Percentiles rank a stretch among this genome's conserved stretches.
Evolutionary conservation across 1,284 basidiomycete genomes (phyloP).

Genomic region (Naganishia albida): DNA sequence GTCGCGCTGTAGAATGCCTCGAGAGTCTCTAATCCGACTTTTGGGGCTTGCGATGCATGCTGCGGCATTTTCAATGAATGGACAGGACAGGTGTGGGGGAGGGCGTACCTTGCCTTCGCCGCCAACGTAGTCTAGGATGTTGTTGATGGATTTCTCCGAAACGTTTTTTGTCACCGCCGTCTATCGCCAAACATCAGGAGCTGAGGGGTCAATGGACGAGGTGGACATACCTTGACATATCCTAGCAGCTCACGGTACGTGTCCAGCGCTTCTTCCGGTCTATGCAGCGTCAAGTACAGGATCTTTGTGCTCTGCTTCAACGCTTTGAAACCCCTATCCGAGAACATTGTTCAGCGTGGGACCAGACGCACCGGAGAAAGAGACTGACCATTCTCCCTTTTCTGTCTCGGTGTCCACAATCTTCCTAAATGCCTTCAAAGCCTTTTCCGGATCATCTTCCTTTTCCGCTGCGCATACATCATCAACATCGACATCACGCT

Average conservation of each 20-base stretch:
- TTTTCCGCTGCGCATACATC: constrained; percentile 69
- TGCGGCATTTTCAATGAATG: constrained; percentile 31
- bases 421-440: constrained; percentile 78
- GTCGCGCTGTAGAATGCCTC: constrained; percentile 96
- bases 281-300: constrained; percentile 74
- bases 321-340: constrained; percentile 91
- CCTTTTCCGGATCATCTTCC: constrained; percentile 84
- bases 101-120: constrained; percentile 73
- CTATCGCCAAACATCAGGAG: constrained; percentile 31
- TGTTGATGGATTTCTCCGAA: constrained; percentile 97
- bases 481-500: constrained; percentile 29
- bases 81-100: background rate
- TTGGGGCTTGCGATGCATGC: constrained; percentile 52
- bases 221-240: constrained; percentile 70
- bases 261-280: constrained; percentile 79
- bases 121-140: constrained; percentile 96
- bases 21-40: constrained; percentile 80
- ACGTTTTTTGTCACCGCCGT: constrained; percentile 56
- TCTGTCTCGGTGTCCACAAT: constrained; percentile 87
- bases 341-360: background rate
- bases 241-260: constrained; percentile 82
- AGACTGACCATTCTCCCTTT: constrained; percentile 84
- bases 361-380: background rate
- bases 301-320: constrained; percentile 97
- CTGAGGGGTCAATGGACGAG: background rate